Base-by-base conservation (phyloP, 2,329 filamentous ascomycete genomes). In the Gaeumannomyces tritici region DNA sequence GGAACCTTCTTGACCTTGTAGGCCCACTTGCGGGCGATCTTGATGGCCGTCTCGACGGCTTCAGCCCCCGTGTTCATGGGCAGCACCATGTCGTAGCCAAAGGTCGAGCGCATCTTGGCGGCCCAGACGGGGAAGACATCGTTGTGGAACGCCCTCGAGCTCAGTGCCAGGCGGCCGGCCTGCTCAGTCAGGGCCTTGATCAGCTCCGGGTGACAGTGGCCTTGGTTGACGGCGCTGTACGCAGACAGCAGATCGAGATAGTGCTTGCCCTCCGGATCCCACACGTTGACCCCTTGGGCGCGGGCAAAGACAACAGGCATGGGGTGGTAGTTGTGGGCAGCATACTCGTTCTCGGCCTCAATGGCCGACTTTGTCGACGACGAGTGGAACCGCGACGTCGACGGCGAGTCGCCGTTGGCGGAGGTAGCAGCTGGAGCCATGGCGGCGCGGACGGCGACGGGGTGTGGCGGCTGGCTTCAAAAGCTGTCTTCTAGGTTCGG, bases 31-130 rank as follows among this genome's bases (percentile, higher is more conserved):
- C 93, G 84, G 64, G 93, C 93, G 76, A 98, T 87, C 83, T 98
- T 98, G 78, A 98, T 87, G 15, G 89, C 93, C 0, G 93, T 97
- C 82, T 98, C 93, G 47, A 96, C 92, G 11, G 93, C 93, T 78
- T 98, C 93, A 27, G 93, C 93, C 64, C 93, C 93, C 2, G 93
- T 98, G 80, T 97, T 97, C 93, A 98, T 97, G 67, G 93, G 93
- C 74, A 98, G 78, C 42, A 96, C 91, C 93, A 97, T 97, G 76
- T 98, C 93, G 74, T 96, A 98, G 65, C 91, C 92, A 74, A 97
- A 96, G 73, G 90, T 88, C 67, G 85, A 78, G 69, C 90, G 93
- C 66, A 96, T 88, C 77, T 95, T 96, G 77, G 96, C 89, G 8
- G 93, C 93, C 82, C 96, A 98, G 67, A 89, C 87, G 63, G 93